These are phyloP conservation scores for Microstegium vimineum DNA, from an alignment of 176 grass and related monocot species.

Conservation along the genomic window DNA sequence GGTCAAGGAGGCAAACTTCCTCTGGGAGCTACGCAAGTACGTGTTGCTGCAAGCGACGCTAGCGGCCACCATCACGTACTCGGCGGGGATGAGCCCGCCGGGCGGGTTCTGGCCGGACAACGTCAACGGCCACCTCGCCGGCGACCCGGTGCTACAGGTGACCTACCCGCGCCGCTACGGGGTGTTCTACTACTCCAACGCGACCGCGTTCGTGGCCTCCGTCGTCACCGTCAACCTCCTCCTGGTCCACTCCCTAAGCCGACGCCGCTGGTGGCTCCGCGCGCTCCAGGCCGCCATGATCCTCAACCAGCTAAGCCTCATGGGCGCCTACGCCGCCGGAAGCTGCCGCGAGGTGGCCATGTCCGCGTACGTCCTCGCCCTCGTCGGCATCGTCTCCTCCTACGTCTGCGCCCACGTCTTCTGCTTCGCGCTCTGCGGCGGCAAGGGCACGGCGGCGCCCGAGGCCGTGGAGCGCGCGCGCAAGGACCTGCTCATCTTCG, in stretches of 20 bases:
- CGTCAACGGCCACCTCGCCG: too few relatives aligned
- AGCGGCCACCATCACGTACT: background rate
- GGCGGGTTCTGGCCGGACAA: too few relatives aligned
- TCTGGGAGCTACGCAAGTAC: slow-evolving; percentile 9
- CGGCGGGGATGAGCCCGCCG: too few relatives aligned
- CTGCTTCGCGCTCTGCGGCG: background rate
- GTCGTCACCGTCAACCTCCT: too few relatives aligned
- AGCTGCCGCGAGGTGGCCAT: slow-evolving; percentile 40
- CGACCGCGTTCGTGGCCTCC: too few relatives aligned
- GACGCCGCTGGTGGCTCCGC: slow-evolving; percentile 25
- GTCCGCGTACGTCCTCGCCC: slow-evolving; percentile 22
- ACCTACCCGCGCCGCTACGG: too few relatives aligned
- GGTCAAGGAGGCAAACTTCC: too few relatives aligned
- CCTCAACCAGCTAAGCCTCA: too few relatives aligned
- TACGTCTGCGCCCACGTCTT: slow-evolving; percentile 36
- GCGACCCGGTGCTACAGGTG: too few relatives aligned
- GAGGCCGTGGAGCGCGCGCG: background rate
- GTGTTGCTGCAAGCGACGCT: slow-evolving; percentile 30
- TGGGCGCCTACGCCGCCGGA: slow-evolving; percentile 10
- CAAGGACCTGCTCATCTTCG: background rate
- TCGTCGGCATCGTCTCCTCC: slow-evolving; percentile 19
- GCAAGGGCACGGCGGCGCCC: accelerated
- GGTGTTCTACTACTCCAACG: too few relatives aligned
- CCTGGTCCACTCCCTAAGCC: too few relatives aligned
- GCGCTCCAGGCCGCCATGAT: too few relatives aligned